phyloP scores from a whole-genome alignment of 306 rosid species.

The Fragaria nilgerrensis region DNA sequence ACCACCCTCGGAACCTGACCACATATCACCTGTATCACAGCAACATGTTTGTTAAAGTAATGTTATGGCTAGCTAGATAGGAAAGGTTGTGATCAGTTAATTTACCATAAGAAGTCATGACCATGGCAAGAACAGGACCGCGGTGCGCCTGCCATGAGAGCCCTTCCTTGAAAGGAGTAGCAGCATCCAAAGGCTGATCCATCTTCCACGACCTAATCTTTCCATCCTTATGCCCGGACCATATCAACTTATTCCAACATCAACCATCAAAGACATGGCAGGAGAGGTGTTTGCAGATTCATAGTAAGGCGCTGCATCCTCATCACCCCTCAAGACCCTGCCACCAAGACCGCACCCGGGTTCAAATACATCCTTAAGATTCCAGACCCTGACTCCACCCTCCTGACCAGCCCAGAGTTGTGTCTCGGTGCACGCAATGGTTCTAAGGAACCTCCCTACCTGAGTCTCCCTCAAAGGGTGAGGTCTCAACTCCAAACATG shows the following conservation, averaged over 20 bases:
- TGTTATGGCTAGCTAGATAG: not conserved
- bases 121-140: constrained; percentile 80
- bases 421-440: constrained; percentile 75
- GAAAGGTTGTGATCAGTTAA: not conserved
- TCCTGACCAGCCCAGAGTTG: constrained; percentile 98
- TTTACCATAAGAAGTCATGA: constrained; percentile 59
- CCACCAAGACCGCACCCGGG: constrained; percentile 72
- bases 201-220: constrained; percentile 89
- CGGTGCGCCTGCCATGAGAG: constrained; percentile 98
- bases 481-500: constrained; percentile 89
- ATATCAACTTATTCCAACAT: constrained; percentile 58
- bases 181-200: constrained; percentile 57
- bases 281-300: constrained; percentile 82
- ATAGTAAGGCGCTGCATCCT: constrained; percentile 82
- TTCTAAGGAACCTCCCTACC: constrained; percentile 79
- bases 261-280: constrained; percentile 61
- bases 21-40: constrained; percentile 68
- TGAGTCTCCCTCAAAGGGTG: constrained; percentile 95
- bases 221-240: constrained; percentile 98
- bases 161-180: constrained; percentile 85
- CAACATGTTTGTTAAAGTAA: constrained; percentile 5
- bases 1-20: constrained; percentile 98
- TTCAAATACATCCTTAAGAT: constrained; percentile 49
- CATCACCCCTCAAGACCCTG: constrained; percentile 82
- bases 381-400: constrained; percentile 84